A percentile compares a stretch with the other conserved stretches of the same genome.
phyloP scores from a whole-genome alignment of 2,329 filamentous ascomycete species.

The Penicillium sp. region DNA sequence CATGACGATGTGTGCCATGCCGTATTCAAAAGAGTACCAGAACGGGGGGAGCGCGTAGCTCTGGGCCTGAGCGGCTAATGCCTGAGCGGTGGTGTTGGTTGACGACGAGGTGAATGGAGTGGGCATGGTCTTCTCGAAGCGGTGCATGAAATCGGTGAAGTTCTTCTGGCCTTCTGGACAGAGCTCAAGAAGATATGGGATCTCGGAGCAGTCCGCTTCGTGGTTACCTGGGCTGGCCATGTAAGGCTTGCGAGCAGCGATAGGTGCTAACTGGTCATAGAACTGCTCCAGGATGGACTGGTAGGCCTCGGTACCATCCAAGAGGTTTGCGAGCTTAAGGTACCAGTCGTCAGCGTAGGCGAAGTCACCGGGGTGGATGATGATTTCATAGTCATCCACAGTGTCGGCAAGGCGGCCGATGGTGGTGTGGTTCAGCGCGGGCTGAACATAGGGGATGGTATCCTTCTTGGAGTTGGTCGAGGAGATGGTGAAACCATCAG shows the following conservation, averaged over 20 bases:
- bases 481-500: constrained; percentile 51
- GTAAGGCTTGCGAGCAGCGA: constrained; percentile 57
- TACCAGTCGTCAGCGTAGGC: constrained; percentile 62
- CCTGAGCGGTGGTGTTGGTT: constrained; percentile 39
- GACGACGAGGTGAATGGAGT: constrained; percentile 53
- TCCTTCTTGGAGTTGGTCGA: constrained; percentile 49
- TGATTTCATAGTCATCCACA: constrained; percentile 56
- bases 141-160: constrained; percentile 61
- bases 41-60: constrained; percentile 53
- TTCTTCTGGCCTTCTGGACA: constrained; percentile 55
- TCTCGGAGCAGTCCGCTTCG: constrained; percentile 52
- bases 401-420: constrained; percentile 55
- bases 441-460: constrained; percentile 50
- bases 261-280: constrained; percentile 56
- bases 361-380: constrained; percentile 47
- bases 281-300: constrained; percentile 59
- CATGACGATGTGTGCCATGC: constrained; percentile 57
- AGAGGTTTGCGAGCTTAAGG: constrained; percentile 46
- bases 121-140: constrained; percentile 56
- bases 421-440: constrained; percentile 59
- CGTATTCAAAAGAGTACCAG: constrained; percentile 63
- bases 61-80: constrained; percentile 48
- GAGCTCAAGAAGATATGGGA: constrained; percentile 23
- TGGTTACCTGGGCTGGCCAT: constrained; percentile 61
- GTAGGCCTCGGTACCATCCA: constrained; percentile 54